Evolutionary conservation across 768 basidiomycete species (phyloP).

Genomic region (Boletus rufocinnamomeus): DNA sequence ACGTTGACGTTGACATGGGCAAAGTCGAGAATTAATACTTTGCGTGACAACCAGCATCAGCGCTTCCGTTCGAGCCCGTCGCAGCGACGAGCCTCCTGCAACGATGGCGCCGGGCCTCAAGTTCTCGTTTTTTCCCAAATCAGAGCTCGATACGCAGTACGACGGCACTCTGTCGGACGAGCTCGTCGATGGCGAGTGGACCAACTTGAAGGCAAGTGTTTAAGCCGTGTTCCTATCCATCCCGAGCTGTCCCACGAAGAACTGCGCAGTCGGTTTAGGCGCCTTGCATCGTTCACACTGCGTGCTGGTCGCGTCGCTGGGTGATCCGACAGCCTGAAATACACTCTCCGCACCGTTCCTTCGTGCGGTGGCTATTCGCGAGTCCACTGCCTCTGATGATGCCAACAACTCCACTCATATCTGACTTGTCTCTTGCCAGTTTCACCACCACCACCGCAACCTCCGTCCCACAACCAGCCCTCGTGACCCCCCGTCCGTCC

Average conservation of each 20-base stretch:
- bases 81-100: neutral
- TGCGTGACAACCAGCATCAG: neutral
- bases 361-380: slow-evolving; percentile 18
- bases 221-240: neutral
- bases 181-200: slow-evolving; percentile 23
- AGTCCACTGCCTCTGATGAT: slow-evolving; percentile 26
- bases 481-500: neutral
- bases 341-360: neutral
- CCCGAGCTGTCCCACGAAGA: slow-evolving; percentile 14
- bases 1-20: slow-evolving; percentile 20
- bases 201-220: slow-evolving; percentile 23
- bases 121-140: neutral
- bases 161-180: slow-evolving; percentile 7
- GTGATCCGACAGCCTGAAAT: slow-evolving; percentile 10
- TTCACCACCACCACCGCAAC: slow-evolving; percentile 9
- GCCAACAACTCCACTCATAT: neutral
- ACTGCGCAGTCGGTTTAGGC: neutral
- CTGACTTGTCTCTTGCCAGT: slow-evolving; percentile 16
- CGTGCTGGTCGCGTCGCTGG: neutral
- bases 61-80: neutral
- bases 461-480: neutral
- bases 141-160: neutral
- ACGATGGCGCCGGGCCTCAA: neutral
- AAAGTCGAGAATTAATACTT: slow-evolving; percentile 1
- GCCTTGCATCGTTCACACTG: slow-evolving; percentile 3